phyloP scores from a whole-genome alignment of 2,329 filamentous ascomycete species.

The Periglandula ipomoeae region DNA sequence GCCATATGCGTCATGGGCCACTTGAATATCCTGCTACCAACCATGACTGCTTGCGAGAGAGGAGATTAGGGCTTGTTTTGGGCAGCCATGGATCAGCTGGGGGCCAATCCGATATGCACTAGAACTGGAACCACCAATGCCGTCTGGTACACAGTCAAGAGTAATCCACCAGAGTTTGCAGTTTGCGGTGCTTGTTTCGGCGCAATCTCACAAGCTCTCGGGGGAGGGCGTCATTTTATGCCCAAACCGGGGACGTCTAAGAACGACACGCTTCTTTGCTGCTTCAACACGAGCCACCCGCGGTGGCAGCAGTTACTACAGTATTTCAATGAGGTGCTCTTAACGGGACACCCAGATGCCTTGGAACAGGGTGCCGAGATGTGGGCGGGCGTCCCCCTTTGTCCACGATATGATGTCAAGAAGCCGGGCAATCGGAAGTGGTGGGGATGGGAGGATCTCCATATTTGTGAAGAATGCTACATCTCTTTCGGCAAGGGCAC shows the following conservation, averaged over 20 bases:
- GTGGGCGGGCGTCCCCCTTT: constrained; percentile 22
- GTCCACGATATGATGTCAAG: constrained; percentile 10
- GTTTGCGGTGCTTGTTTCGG: constrained; percentile 28
- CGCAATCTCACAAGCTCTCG: constrained; percentile 21
- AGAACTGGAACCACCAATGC: constrained; percentile 19
- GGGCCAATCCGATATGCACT: constrained; percentile 21
- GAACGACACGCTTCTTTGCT: constrained; percentile 19
- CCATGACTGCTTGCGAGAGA: constrained; percentile 10
- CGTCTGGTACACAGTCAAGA: constrained; percentile 22
- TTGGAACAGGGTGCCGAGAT: constrained; percentile 20
- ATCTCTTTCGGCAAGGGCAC: constrained; percentile 21
- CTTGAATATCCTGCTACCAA: constrained; percentile 20
- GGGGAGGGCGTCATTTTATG: constrained; percentile 21
- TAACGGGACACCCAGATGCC: constrained; percentile 15
- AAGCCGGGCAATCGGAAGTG: constrained; percentile 12
- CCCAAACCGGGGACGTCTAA: constrained; percentile 12
- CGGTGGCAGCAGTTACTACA: constrained; percentile 17
- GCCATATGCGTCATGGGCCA: constrained; percentile 20
- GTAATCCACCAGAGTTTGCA: constrained; percentile 21
- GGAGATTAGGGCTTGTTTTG: constrained; percentile 26
- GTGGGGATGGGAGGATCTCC: constrained; percentile 28
- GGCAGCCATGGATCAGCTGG: constrained; percentile 18
- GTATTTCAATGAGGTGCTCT: constrained; percentile 18
- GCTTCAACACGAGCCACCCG: constrained; percentile 23
- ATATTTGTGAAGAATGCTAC: constrained; percentile 29